Base-by-base conservation (phyloP, 768 basidiomycete genomes). In the Lanmaoa pseudosensibilis region DNA sequence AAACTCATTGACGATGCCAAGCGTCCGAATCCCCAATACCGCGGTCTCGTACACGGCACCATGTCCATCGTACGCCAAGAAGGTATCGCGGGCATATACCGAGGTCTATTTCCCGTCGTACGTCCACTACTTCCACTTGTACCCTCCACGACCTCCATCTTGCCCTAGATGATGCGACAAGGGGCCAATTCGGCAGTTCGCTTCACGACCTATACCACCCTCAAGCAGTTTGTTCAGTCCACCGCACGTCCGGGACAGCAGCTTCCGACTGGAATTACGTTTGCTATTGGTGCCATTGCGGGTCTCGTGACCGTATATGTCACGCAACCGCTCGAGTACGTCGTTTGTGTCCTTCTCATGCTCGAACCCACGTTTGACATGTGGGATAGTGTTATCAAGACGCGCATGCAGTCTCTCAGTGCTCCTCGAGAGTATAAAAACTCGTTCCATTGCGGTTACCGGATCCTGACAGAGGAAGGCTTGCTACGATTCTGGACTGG, bases 1-100 rank as follows among this genome's bases (percentile, higher is more conserved):
- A 99, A 99, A 69, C 83, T 98, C 54, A 95, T 99, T 55, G 94
- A 94, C 66, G 97, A 98, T 63, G 85, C 92, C 2, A 92, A 94
- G 69, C 84, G 86, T 19, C 82, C 92, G 1, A 79, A 82, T 56
- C 96, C 97, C 0, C 85, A 87, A 65, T 98, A 90, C 70, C 87
- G 84, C 39, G 95, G 95, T 11, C 78, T 98, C 21, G 66, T 92
- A 4, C 94, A 98, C 60, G 97, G 94, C 16, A 91, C 94, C 1
- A 64, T 73, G 10, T 76, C 80, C 10, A 99, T 99, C 54, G 79
- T 98, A 19, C 77, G 81, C 25, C 84, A 92, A 68, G 94, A 98
- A 71, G 97, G 97, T 2, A 70, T 95, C 8, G 68, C 75, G 7
- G 95, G 92, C 3, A 82, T 94, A 38, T 98, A 99, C 68, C 79